Conservation (phyloP, 1,284 basidiomycete species). For the Coniferiporia sulphurascens region DNA sequence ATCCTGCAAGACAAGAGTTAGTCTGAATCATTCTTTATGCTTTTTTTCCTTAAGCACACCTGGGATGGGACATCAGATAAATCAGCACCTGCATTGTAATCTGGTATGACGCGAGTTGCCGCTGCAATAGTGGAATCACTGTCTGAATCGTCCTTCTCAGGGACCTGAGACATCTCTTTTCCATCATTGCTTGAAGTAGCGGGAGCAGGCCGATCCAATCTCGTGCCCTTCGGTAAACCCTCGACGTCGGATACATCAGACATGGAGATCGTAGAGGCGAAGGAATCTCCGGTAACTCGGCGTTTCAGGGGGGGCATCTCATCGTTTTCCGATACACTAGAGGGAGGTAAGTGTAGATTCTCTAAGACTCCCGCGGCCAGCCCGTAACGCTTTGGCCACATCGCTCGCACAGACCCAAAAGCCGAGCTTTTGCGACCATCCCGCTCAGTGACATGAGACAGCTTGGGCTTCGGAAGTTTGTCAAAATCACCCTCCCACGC, state of each 20-base stretch:
- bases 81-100: slow-evolving; percentile 25
- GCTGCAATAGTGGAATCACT: slow-evolving; percentile 92
- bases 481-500: slow-evolving; percentile 92
- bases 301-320: slow-evolving; percentile 45
- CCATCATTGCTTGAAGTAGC: slow-evolving; percentile 6
- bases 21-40: not conserved
- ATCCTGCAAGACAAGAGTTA: slow-evolving; percentile 13
- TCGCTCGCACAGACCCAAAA: slow-evolving; percentile 62
- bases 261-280: slow-evolving; percentile 48
- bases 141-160: slow-evolving; percentile 52
- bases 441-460: slow-evolving; percentile 40
- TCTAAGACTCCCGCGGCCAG: slow-evolving; percentile 43
- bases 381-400: slow-evolving; percentile 62
- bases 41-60: slow-evolving; percentile 23
- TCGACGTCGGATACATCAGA: slow-evolving; percentile 54
- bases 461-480: slow-evolving; percentile 59
- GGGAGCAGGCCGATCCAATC: slow-evolving; percentile 1
- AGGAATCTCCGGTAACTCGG: slow-evolving; percentile 48
- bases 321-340: slow-evolving; percentile 75
- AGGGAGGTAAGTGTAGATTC: slow-evolving; percentile 49
- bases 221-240: slow-evolving; percentile 19
- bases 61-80: slow-evolving; percentile 19
- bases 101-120: slow-evolving; percentile 36
- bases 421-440: slow-evolving; percentile 51
- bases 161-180: slow-evolving; percentile 17